Evolutionary conservation across 1,284 basidiomycete genomes (phyloP).

Genomic region (Binderoboletus segoi): DNA sequence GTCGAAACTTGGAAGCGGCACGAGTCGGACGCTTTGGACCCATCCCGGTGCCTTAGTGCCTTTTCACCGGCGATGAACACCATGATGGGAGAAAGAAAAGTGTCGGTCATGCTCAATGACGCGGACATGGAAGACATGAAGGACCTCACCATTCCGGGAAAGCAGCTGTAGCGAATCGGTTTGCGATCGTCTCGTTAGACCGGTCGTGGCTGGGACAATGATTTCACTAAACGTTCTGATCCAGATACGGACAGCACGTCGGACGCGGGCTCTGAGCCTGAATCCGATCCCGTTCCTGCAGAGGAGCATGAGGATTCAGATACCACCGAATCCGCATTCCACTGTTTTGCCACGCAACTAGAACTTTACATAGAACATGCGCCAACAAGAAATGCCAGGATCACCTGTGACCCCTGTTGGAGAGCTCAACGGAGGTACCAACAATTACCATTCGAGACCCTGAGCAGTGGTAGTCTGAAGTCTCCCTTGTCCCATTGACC

Average conservation of each 20-base stretch:
- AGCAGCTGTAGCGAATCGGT: neutral
- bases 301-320: neutral
- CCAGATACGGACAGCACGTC: conserved; percentile 6
- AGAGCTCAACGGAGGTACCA: too few species aligned
- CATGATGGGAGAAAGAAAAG: neutral
- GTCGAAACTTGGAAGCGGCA: conserved; percentile 20
- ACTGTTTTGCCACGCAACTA: conserved; percentile 23
- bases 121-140: neutral
- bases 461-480: too few species aligned
- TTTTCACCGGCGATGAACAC: neutral
- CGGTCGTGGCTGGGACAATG: conserved; percentile 34
- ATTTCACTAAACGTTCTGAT: conserved; percentile 30
- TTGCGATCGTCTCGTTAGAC: neutral
- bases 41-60: neutral
- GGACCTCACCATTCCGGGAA: neutral
- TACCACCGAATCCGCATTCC: conserved; percentile 20
- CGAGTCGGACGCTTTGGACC: neutral
- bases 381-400: conserved; percentile 29
- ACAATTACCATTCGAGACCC: too few species aligned
- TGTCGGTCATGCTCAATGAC: neutral
- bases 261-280: neutral
- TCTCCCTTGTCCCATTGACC: too few species aligned
- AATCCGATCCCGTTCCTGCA: neutral
- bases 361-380: conserved; percentile 18
- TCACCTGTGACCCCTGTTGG: too few species aligned